These are phyloP conservation scores for Tricholoma saponaceum DNA, from an alignment of 768 basidiomycete species.

Conservation along the genomic window DNA sequence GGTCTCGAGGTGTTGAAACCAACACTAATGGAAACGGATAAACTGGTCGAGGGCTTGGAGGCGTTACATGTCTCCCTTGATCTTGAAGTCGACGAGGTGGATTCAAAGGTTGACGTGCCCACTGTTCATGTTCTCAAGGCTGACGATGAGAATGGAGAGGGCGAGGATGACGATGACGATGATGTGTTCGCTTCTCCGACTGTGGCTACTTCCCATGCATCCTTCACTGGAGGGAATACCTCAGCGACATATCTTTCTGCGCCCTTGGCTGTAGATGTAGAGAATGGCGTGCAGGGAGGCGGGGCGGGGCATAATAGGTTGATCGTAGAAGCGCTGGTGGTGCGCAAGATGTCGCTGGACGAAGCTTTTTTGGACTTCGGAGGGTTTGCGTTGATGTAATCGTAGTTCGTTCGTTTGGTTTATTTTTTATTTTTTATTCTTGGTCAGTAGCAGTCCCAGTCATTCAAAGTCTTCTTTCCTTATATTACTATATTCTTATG, in stretches of 20 bases:
- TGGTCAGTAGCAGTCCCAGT: too few species aligned
- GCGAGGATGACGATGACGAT: conserved; percentile 24
- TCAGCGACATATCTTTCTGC: conserved; percentile 12
- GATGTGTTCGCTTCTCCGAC: conserved; percentile 35
- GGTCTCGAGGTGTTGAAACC: not conserved
- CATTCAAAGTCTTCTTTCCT: not conserved
- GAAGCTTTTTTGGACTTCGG: conserved; percentile 78
- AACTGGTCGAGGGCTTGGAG: conserved; percentile 15
- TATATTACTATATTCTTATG: not conserved
- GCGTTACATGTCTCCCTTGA: conserved; percentile 12
- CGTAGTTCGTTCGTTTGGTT: not conserved
- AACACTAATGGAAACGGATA: conserved; percentile 6
- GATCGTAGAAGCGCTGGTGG: conserved; percentile 79
- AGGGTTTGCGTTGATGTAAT: conserved; percentile 43
- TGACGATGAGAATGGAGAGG: conserved; percentile 5
- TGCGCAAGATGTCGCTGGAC: conserved; percentile 70
- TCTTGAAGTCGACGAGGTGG: not conserved
- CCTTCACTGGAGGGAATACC: conserved; percentile 9
- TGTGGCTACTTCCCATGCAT: conserved; percentile 17
- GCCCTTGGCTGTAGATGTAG: conserved; percentile 9
- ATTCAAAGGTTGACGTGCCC: conserved; percentile 3
- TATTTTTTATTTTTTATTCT: not conserved
- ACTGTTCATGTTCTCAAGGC: not conserved
- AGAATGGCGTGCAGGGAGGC: not conserved
- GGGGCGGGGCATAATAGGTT: conserved; percentile 42